A percentile compares a stretch with the other conserved stretches of the same genome.
phyloP scores from a whole-genome alignment of 805 yeast species.

The Pichia occidentalis region DNA sequence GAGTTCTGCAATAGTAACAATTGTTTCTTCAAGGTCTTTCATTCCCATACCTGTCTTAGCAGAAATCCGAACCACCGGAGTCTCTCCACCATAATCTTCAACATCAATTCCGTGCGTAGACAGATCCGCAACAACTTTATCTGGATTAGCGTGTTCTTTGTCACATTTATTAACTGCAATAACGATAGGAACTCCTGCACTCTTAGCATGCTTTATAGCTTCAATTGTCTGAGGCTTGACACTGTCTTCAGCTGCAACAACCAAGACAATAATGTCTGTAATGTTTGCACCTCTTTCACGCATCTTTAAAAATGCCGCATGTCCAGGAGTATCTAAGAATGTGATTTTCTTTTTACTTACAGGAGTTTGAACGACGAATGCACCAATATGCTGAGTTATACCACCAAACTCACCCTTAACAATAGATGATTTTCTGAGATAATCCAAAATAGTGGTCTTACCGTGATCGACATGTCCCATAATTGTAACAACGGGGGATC shows the following conservation, averaged over 20 bases:
- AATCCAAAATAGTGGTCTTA: slow-evolving; percentile 88
- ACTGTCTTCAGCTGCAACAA: slow-evolving; percentile 95
- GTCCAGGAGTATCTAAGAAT: slow-evolving; percentile 96
- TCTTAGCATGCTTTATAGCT: slow-evolving; percentile 87
- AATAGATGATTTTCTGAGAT: slow-evolving; percentile 74
- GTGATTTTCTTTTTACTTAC: slow-evolving; percentile 70
- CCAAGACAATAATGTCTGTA: slow-evolving; percentile 87
- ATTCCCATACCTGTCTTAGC: slow-evolving; percentile 88
- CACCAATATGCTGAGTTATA: slow-evolving; percentile 97
- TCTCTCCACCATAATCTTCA: slow-evolving; percentile 93
- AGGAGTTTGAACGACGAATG: slow-evolving; percentile 82
- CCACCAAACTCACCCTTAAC: slow-evolving; percentile 90
- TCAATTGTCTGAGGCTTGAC: slow-evolving; percentile 97
- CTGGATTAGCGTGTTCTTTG: slow-evolving; percentile 66
- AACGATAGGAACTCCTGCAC: slow-evolving; percentile 73
- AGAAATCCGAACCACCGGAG: slow-evolving; percentile 80
- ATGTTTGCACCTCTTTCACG: slow-evolving; percentile 93
- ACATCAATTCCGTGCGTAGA: slow-evolving; percentile 72
- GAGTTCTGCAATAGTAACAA: slow-evolving; percentile 77
- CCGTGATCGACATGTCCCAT: slow-evolving; percentile 99
- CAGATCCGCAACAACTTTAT: slow-evolving; percentile 71
- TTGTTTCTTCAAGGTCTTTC: slow-evolving; percentile 84
- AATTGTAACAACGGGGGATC: slow-evolving; percentile 94
- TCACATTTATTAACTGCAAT: slow-evolving; percentile 94
- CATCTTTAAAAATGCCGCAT: slow-evolving; percentile 94